Base-by-base conservation (phyloP, 148 eudicot genomes). In the Persicaria tinctoria region DNA sequence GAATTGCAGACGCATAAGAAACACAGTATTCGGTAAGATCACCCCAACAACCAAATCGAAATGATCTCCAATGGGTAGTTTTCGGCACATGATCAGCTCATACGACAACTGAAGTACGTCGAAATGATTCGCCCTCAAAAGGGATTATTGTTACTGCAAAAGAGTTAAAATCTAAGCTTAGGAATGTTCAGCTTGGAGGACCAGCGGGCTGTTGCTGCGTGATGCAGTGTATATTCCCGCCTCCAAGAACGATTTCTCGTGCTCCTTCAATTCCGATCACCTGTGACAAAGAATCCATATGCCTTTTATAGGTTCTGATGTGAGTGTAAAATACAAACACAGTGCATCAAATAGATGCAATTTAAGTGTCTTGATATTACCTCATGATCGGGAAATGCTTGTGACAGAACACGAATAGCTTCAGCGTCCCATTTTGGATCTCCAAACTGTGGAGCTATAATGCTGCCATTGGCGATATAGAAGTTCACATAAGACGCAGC, bases 401-500 rank as follows among this genome's bases (percentile, higher is more conserved):
- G 74, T 55, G 91, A 82, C 66, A 94, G 84, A 78, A 91, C 96
- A 41, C 85, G 84, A 73, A 90, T 78, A 45, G 98, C 98, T 88
- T 91, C 98, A 41, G 81, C 81, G 72, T 94, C 98, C 97, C 96
- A 84, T 76, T 90, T 90, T 68, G 83, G 82, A 77, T 94, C 98
- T 79, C 98, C 98, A 86, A 94, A 94, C 77, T 94, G 93, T 48
- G 97, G 97, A 18, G 86, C 70, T 66, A 94, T 94, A 50, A 94
- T 90, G 57, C 89, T 97, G 80, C 85, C 87, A 79, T 94, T 91
- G 69, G 97, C 93, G 79, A 94, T 85, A 80, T 94, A 94, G 82
- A 92, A 94, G 87, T 94, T 94, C 71, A 92, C 84, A 82, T 94
- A 94, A 14, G 97, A 91, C 78, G 98, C 98, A 76, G 97, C 97